Conservation (phyloP, 257 asterid genomes). For the Leptodermis oblonga region DNA sequence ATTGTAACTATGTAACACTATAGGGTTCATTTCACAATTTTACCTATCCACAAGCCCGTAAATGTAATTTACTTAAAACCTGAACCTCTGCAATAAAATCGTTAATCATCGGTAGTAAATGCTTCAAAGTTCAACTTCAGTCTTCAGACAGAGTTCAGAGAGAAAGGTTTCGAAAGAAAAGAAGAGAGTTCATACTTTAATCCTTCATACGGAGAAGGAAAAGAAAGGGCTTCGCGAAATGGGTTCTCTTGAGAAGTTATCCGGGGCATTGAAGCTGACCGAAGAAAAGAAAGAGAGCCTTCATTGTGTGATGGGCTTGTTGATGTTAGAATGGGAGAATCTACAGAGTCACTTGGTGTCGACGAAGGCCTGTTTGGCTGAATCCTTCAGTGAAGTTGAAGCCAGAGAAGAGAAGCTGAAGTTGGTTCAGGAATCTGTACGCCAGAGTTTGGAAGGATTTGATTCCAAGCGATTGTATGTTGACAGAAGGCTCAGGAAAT, state of each 20-base stretch:
- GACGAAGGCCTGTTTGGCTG: background rate
- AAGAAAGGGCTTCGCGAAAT: background rate
- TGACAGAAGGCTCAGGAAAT: conserved; percentile 12
- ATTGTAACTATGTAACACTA: too few relatives aligned
- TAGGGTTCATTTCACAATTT: too few relatives aligned
- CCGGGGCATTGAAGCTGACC: background rate
- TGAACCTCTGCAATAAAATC: too few relatives aligned
- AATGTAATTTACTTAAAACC: too few relatives aligned
- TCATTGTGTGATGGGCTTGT: conserved; percentile 1
- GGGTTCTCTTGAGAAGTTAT: conserved; percentile 9
- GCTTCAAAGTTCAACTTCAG: too few relatives aligned
- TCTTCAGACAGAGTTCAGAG: too few relatives aligned
- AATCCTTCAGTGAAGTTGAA: conserved; percentile 10
- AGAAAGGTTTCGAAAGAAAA: too few relatives aligned
- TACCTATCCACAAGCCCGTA: too few relatives aligned
- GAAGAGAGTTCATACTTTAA: too few relatives aligned
- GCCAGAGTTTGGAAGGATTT: conserved; percentile 2
- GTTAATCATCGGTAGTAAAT: too few relatives aligned
- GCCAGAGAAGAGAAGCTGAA: conserved; percentile 11
- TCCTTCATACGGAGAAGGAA: too few relatives aligned
- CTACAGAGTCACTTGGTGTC: background rate
- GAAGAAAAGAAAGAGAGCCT: conserved; percentile 9
- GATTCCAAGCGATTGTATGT: background rate
- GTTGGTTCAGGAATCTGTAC: conserved; percentile 1
- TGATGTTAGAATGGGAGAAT: conserved; percentile 9